A percentile compares a stretch with the other conserved stretches of the same genome.
Conservation (phyloP, 768 basidiomycete species). For the Chalciporus piperatus region DNA sequence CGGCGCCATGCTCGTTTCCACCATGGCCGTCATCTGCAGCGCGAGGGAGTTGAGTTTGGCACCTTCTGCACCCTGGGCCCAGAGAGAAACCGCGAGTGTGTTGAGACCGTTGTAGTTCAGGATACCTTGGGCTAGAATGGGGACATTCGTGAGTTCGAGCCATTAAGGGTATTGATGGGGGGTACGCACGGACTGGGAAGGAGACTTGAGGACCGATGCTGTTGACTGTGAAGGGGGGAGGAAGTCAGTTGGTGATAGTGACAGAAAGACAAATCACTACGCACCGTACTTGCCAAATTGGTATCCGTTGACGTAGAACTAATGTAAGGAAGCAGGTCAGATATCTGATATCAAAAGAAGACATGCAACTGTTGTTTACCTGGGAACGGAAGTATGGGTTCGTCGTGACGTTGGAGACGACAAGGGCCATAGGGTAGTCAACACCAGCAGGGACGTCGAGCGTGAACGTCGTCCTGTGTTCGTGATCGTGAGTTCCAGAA, state of each 20-base stretch:
- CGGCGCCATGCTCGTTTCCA: conserved; percentile 22
- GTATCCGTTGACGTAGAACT: conserved; percentile 29
- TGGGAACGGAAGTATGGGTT: conserved; percentile 41
- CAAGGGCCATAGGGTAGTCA: conserved; percentile 48
- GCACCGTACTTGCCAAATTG: conserved; percentile 28
- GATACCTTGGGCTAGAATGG: conserved; percentile 44
- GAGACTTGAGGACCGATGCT: conserved; percentile 23
- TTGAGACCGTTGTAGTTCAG: conserved; percentile 46
- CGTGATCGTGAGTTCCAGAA: neutral
- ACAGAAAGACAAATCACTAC: neutral
- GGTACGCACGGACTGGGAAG: conserved; percentile 25
- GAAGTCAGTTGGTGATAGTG: neutral
- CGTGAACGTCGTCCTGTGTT: conserved; percentile 34
- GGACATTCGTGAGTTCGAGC: conserved; percentile 7
- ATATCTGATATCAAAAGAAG: neutral
- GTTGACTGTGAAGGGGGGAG: conserved; percentile 12
- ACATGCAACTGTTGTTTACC: conserved; percentile 5
- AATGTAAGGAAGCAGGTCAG: neutral
- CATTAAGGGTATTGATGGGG: neutral
- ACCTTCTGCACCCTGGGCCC: conserved; percentile 41
- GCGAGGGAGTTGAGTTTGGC: conserved; percentile 40
- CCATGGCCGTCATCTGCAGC: conserved; percentile 35
- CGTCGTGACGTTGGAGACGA: conserved; percentile 43
- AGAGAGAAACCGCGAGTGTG: conserved; percentile 47
- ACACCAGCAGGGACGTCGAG: conserved; percentile 43